A percentile compares a stretch with the other conserved stretches of the same genome.
These are phyloP conservation scores for Fusarium sarcochroum DNA, from an alignment of 2,329 filamentous ascomycete genomes.

Conservation along the genomic window DNA sequence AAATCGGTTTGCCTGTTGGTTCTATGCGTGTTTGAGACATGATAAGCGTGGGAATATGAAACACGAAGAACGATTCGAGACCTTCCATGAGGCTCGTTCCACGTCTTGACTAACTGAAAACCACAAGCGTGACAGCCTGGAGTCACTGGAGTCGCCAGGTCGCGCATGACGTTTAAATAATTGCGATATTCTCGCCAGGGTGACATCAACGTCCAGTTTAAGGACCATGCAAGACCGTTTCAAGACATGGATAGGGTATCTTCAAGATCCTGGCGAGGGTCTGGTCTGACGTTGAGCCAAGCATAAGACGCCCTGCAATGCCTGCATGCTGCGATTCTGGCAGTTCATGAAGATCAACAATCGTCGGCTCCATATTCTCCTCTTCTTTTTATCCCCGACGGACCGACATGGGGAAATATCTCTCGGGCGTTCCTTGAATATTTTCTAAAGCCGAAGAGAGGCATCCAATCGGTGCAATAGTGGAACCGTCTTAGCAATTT, in stretches of 20 bases:
- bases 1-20: conserved; percentile 9
- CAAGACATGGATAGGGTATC: conserved; percentile 24
- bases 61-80: conserved; percentile 27
- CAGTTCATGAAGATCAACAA: conserved; percentile 27
- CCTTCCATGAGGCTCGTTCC: not conserved
- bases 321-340: conserved; percentile 8
- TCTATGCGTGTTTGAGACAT: conserved; percentile 28
- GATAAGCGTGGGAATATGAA: conserved; percentile 17
- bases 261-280: not conserved
- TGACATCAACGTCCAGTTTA: conserved; percentile 13
- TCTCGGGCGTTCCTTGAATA: not conserved
- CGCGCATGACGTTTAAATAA: conserved; percentile 16
- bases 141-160: too few species aligned
- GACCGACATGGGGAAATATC: not conserved
- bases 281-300: conserved; percentile 33
- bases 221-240: conserved; percentile 35
- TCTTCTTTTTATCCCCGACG: not conserved
- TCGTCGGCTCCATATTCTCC: not conserved
- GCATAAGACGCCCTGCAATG: conserved; percentile 5
- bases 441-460: not conserved
- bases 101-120: conserved; percentile 19
- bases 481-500: conserved; percentile 25
- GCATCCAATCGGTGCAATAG: conserved; percentile 33
- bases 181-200: conserved; percentile 10
- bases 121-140: not conserved